These are phyloP conservation scores for Botrytis medusae DNA, from an alignment of 2,329 filamentous ascomycete species.

Conservation along the genomic window DNA sequence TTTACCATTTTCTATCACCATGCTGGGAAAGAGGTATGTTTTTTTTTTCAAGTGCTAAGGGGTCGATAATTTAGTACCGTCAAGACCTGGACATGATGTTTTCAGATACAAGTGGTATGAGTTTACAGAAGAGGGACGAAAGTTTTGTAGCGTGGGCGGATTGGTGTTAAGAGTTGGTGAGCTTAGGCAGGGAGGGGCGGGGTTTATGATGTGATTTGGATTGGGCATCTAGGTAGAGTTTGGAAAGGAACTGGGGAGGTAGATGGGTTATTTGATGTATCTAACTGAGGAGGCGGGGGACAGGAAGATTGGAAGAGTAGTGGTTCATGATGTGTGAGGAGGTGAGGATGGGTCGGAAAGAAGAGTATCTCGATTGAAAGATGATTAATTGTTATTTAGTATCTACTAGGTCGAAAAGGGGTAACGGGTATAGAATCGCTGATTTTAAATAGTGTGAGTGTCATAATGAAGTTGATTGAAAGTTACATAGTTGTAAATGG, in stretches of 20 bases:
- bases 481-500: not conserved
- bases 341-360: not conserved
- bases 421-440: not conserved
- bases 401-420: not conserved
- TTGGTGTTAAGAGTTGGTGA: rapidly evolving
- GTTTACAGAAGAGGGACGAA: not conserved
- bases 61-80: rapidly evolving
- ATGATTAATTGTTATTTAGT: not conserved
- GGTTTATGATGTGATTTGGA: not conserved
- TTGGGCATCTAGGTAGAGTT: not conserved
- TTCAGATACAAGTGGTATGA: rapidly evolving
- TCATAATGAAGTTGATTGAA: not conserved
- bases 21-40: not conserved
- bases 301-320: not conserved
- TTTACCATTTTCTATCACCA: rapidly evolving
- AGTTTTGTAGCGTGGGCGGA: rapidly evolving
- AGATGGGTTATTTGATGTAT: not conserved
- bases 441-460: not conserved
- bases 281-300: not conserved
- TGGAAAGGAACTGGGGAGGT: not conserved
- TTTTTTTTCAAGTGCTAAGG: not conserved
- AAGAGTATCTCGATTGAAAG: not conserved
- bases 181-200: not conserved
- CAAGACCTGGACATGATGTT: not conserved
- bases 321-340: rapidly evolving